Evolutionary conservation across 305 asterid genomes (phyloP).

Genomic region (Plantago coronopus): DNA sequence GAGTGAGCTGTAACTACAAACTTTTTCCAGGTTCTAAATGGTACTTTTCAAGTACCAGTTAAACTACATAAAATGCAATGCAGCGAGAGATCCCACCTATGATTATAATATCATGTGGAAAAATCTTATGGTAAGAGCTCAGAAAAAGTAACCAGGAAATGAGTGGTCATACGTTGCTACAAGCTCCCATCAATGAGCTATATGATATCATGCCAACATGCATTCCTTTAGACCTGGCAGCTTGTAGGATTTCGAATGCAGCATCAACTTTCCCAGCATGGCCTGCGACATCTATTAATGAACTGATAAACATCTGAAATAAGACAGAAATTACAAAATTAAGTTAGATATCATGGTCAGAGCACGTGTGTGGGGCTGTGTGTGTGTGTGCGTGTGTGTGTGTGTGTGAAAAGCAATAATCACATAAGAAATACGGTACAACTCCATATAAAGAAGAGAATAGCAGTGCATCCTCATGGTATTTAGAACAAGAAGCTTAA

Average conservation of each 20-base stretch:
- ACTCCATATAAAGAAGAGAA: neutral
- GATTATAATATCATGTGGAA: neutral
- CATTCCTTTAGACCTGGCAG: conserved; percentile 71
- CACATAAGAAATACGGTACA: too few species aligned
- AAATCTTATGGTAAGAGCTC: conserved; percentile 10
- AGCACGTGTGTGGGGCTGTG: too few species aligned
- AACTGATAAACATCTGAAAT: conserved; percentile 83
- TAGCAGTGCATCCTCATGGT: conserved; percentile 5
- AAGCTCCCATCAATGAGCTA: conserved; percentile 99
- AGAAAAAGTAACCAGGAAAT: neutral
- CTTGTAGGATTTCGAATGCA: conserved; percentile 84
- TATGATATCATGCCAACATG: conserved; percentile 76
- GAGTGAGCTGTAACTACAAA: neutral
- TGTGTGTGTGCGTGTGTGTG: too few species aligned
- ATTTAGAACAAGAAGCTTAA: conserved; percentile 7
- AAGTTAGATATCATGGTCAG: conserved; percentile 17
- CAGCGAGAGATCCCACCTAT: neutral
- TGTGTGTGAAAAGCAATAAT: too few species aligned
- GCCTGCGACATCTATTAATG: conserved; percentile 95
- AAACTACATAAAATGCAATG: too few species aligned
- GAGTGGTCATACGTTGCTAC: conserved; percentile 68
- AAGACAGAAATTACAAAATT: conserved; percentile 24
- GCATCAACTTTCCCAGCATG: conserved; percentile 91
- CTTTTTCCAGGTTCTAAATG: neutral
- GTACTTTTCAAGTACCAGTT: too few species aligned